phyloP scores from a whole-genome alignment of 129 eudicot species.

The Silybum marianum region DNA sequence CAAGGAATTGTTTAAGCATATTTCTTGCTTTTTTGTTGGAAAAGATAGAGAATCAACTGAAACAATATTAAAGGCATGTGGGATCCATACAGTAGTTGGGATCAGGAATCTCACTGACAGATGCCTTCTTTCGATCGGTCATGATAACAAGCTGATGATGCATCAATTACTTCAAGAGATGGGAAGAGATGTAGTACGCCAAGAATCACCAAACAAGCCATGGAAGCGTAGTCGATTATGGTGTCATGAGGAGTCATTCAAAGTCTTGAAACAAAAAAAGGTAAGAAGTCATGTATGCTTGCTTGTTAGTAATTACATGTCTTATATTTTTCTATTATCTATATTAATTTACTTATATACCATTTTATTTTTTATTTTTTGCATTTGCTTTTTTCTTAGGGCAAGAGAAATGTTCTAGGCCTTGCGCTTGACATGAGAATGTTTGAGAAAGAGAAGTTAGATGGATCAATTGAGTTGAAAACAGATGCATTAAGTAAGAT shows the following conservation, averaged over 20 bases:
- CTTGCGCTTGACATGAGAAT: not conserved
- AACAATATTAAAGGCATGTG: slow-evolving; percentile 5
- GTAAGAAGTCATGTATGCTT: not conserved
- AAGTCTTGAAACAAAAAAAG: not conserved
- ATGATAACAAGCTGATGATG: slow-evolving; percentile 15
- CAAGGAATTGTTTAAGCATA: not conserved
- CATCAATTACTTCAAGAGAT: slow-evolving; percentile 20
- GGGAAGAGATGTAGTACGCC: slow-evolving; percentile 9
- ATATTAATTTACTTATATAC: not conserved
- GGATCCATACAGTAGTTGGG: slow-evolving; percentile 14
- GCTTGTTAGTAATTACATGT: not conserved
- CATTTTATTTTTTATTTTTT: not conserved
- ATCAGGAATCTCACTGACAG: slow-evolving; percentile 27
- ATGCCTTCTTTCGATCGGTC: slow-evolving; percentile 15
- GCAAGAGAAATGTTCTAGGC: not conserved
- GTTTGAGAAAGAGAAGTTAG: not conserved
- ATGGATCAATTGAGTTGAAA: not conserved
- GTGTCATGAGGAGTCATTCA: slow-evolving; percentile 7
- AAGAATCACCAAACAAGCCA: slow-evolving; percentile 22
- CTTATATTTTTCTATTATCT: not conserved
- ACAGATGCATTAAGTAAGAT: not conserved
- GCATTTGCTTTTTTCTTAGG: not conserved
- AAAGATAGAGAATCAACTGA: not conserved
- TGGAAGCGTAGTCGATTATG: slow-evolving; percentile 22
- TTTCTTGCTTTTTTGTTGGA: not conserved